Evolutionary conservation across 768 basidiomycete species (phyloP), one percentile per base, ranked within the genome.

Genomic region (Tephrocybe sp.): DNA sequence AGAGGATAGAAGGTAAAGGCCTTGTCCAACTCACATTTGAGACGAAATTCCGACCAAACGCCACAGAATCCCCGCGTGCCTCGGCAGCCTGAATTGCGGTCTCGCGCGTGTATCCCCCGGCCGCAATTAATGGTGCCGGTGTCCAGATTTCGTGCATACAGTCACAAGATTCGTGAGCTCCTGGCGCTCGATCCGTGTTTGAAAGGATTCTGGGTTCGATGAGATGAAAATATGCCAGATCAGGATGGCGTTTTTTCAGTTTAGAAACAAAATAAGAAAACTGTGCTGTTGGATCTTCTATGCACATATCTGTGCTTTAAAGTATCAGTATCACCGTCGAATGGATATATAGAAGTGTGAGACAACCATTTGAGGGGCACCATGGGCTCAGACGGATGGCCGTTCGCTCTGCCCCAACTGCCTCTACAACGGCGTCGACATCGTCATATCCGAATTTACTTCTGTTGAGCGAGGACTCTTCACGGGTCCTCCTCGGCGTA

Each of bases 351-450:
- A n/a, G n/a, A n/a, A n/a, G n/a, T n/a, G n/a, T n/a, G 19, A 11
- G 24, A 39, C 37, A 22, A 73, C 74, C 70, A 55, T 76, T 73
- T 53, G 65, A 70, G 1, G 41, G 37, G 35, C 65, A 69, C 81
- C 79, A 86, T 2, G 82, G 85, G 49, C 80, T 79, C 27, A 87
- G 32, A 7, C 86, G 72, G 34, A 89, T 67, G 0, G 68, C 82
- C 1, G 78, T 72, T n/a, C 72, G 72, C 19, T 79, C 74, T 22
- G 69, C 62, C 0, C 87, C 87, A 30, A 88, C 64, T 1, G 77
- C 76, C 0, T 71, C 60, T 3, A 66, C 68, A 1, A 87, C 65
- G 1, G 79, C 80, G 28, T 78, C 71, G 6, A 81, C 60, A 31
- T 86, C 68, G 51, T 84, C 80, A 5, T 84, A 65, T 0, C 64